Base-by-base conservation (phyloP, 176 grass and related monocot species). In the Carex scoparia region DNA sequence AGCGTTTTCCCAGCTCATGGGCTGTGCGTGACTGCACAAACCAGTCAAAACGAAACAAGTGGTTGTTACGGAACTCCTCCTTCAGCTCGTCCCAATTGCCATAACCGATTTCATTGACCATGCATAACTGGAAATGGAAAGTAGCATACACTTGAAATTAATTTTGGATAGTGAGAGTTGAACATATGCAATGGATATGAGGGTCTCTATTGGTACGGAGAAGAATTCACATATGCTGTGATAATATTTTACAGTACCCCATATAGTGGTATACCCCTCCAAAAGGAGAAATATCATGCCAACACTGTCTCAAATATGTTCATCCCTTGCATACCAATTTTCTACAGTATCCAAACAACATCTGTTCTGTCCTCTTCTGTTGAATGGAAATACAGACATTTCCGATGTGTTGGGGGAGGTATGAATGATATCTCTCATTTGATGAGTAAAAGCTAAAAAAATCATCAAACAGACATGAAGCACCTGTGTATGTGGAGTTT, bases 21-120 rank as follows among this genome's bases (percentile, higher is more conserved):
- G 84, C 86, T 14, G 93, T 92, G 14, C 93, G 89, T 8, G 93
- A 94, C 62, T 94, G 91, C 67, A 94, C 93, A 84, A 94, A 94
- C 93, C 93, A 94, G 85, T 92, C 93, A 59, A 94, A 92, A 28
- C 93, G 88, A 44, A 94, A 94, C 88, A 94, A 84, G 37, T 86
- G 84, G 12, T 88, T 92, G 58, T 70, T 89, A 46, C 90, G 88
- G 78, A 92, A 94, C 55, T 90, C 93, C 16, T 90, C 90, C 79
- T 94, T 94, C 49, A 94, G 88, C 74, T 92, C 93, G 64, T 94
- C 90, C 93, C 93, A 94, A 60, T 92, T 92, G 53, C 93, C 93
- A 60, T 94, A 94, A 65, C 93, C 93, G 18, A 94, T 90, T 87
- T 92, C 90, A 85, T 94, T 88, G 44, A 90, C 86, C 90, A 90